These are phyloP conservation scores for Gossypium trilobum DNA, from an alignment of 441 rosid species.

Conservation along the genomic window DNA sequence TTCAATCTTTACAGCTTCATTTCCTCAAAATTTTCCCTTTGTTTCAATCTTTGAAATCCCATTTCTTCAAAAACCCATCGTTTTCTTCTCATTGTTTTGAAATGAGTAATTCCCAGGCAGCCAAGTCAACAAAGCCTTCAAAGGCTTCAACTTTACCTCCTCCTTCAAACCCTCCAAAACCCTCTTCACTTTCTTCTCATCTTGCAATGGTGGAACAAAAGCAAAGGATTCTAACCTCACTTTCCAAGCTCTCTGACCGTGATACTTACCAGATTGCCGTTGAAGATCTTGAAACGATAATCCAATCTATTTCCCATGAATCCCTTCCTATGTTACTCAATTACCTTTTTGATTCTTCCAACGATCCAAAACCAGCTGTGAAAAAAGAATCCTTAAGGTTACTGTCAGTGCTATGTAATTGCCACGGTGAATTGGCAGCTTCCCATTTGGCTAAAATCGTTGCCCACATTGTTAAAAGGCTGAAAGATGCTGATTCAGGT, in stretches of 20 bases:
- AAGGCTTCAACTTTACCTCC: constrained; percentile 28
- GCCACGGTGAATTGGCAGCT: constrained; percentile 52
- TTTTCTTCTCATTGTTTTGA: neutral
- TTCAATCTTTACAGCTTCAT: neutral
- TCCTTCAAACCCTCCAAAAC: constrained; percentile 33
- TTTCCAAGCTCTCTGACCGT: constrained; percentile 82
- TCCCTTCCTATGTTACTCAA: constrained; percentile 78
- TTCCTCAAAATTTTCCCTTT: neutral
- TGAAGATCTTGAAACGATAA: constrained; percentile 75
- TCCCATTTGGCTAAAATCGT: constrained; percentile 68
- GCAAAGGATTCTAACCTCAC: constrained; percentile 71
- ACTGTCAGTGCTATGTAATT: constrained; percentile 48
- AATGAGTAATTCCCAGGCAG: constrained; percentile 44
- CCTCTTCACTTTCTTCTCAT: constrained; percentile 61
- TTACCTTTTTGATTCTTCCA: constrained; percentile 73
- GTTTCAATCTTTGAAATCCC: neutral
- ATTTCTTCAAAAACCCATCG: neutral
- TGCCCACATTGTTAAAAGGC: constrained; percentile 54
- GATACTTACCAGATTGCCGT: constrained; percentile 91
- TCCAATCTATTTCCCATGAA: constrained; percentile 52
- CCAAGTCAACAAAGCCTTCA: constrained; percentile 42
- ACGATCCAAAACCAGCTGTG: constrained; percentile 73
- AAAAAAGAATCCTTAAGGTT: constrained; percentile 75
- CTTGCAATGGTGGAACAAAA: constrained; percentile 88
- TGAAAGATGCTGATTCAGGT: constrained; percentile 79